Conservation (phyloP, 331 rosid species). For the Erythrophleum ivorense region DNA sequence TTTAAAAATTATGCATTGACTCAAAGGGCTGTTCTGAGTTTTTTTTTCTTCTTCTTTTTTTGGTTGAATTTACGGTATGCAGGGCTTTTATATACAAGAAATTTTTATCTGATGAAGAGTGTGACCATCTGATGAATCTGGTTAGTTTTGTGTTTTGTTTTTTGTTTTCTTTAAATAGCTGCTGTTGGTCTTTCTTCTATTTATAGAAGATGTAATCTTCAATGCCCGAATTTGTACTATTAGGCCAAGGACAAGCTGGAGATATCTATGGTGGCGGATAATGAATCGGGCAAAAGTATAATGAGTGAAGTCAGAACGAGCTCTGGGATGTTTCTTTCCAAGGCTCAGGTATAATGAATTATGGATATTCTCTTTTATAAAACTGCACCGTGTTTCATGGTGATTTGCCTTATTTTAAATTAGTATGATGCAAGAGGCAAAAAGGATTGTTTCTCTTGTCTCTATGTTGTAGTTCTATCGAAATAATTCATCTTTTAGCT, state of each 20-base stretch:
- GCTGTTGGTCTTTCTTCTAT: background rate
- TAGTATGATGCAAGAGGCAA: background rate
- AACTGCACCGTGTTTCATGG: slow-evolving; percentile 9
- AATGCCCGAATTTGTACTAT: slow-evolving; percentile 40
- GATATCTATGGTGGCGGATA: slow-evolving; percentile 96
- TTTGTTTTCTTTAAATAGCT: background rate
- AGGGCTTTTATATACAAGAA: slow-evolving; percentile 87
- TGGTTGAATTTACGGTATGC: slow-evolving; percentile 40
- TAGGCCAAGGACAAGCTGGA: slow-evolving; percentile 92
- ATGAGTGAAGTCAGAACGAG: slow-evolving; percentile 90
- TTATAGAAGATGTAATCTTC: background rate
- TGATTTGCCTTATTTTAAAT: background rate
- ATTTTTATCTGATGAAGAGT: slow-evolving; percentile 74
- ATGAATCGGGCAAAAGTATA: slow-evolving; percentile 88
- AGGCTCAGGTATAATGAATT: slow-evolving; percentile 65
- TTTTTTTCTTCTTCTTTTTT: no score
- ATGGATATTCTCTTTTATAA: background rate
- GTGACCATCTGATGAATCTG: slow-evolving; percentile 76
- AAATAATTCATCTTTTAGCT: slow-evolving; percentile 8
- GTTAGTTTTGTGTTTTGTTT: slow-evolving; percentile 44
- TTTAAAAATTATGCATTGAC: background rate
- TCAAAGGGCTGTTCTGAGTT: background rate
- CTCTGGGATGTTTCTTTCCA: slow-evolving; percentile 91
- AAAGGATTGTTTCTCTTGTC: background rate
- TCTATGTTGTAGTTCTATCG: background rate